Evolutionary conservation across 495 filamentous ascomycete species (phyloP).

Genomic region (Neurospora sp.): DNA sequence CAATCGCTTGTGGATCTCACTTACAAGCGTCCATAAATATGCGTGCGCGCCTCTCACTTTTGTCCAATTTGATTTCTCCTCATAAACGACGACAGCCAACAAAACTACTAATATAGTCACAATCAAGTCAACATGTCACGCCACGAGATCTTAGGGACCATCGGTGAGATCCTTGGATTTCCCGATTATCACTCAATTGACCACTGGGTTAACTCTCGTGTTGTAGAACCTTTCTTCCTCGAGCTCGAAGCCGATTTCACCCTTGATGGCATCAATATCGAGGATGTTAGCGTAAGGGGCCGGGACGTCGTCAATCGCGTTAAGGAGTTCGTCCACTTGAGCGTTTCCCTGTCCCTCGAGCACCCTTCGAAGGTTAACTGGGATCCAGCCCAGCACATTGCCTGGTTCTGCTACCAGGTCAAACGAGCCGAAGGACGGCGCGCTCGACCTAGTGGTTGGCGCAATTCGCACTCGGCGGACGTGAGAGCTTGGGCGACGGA

Average conservation of each 20-base stretch:
- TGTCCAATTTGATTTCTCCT: neutral
- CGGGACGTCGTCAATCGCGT: neutral
- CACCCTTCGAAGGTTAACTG: neutral
- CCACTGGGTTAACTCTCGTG: neutral
- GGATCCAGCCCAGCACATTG: neutral
- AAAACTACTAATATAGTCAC: neutral
- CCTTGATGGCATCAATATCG: neutral
- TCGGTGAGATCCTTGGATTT: neutral
- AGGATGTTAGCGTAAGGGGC: neutral
- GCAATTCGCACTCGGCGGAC: neutral
- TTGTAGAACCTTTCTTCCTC: neutral
- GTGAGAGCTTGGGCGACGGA: neutral
- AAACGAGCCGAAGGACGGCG: neutral
- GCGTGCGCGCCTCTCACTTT: neutral
- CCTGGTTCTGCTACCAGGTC: neutral
- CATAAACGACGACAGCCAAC: neutral
- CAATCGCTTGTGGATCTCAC: neutral
- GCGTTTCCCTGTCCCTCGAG: neutral
- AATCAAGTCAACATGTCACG: neutral
- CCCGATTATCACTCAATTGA: neutral
- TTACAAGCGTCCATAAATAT: neutral
- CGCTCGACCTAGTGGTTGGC: neutral
- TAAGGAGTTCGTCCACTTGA: neutral
- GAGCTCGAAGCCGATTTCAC: neutral
- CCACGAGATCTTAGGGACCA: neutral